Conservation (phyloP, 768 basidiomycete species). For the Lactarius vividus region DNA sequence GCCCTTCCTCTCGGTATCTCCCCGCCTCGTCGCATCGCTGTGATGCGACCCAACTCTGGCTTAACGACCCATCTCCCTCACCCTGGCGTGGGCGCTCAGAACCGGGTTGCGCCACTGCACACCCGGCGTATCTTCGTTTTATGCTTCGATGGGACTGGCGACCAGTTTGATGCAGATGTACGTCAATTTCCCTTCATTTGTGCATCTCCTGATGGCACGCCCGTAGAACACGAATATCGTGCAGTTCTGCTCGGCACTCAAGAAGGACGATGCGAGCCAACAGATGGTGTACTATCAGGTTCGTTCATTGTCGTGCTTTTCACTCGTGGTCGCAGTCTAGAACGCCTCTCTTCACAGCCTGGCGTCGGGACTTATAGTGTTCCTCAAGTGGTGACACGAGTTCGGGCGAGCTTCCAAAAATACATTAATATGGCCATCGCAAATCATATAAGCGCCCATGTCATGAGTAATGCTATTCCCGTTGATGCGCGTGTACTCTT, state of each 20-base stretch:
- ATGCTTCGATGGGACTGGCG: constrained; percentile 66
- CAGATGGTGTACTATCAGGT: constrained; percentile 81
- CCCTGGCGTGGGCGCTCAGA: not conserved
- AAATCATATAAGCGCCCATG: constrained; percentile 61
- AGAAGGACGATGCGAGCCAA: constrained; percentile 56
- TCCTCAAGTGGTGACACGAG: constrained; percentile 58
- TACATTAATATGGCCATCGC: constrained; percentile 60
- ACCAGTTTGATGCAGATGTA: constrained; percentile 67
- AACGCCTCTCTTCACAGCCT: constrained; percentile 39
- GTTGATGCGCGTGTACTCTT: not conserved
- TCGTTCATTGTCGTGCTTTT: not conserved
- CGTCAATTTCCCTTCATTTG: constrained; percentile 25
- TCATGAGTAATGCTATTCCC: constrained; percentile 49
- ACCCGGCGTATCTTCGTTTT: constrained; percentile 53
- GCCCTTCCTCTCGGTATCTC: not conserved
- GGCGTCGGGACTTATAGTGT: constrained; percentile 72
- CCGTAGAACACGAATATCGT: constrained; percentile 70
- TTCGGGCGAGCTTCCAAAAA: constrained; percentile 52
- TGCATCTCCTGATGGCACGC: not conserved
- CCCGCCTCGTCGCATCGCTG: not conserved
- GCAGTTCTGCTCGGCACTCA: constrained; percentile 64
- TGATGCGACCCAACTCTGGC: not conserved
- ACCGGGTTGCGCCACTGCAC: not conserved
- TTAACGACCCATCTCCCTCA: not conserved
- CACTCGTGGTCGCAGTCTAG: not conserved